Base-by-base conservation (phyloP, 768 basidiomycete genomes). In the Neoboletus subvelutipes region DNA sequence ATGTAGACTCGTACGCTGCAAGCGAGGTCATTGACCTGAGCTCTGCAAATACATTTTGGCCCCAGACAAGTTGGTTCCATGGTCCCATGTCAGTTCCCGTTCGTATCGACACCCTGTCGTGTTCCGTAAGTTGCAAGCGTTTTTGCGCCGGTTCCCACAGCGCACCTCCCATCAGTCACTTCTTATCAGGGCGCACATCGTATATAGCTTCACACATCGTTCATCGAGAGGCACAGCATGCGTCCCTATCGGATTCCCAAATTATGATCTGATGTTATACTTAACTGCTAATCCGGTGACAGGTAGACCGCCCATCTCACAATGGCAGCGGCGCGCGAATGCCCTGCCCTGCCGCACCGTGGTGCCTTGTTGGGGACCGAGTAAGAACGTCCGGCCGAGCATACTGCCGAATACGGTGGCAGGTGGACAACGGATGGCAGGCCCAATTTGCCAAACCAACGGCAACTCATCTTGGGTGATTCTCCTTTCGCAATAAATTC, bases 111-210 rank as follows among this genome's bases (percentile, higher is more conserved):
- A 24, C 34, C 46, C 39, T 50, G 56, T 45, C 49, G 46, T 36
- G 45, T 61, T 59, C 45, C 62, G 57, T 59, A 58, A 56, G 36
- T n/a, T 45, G 36, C 43, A 31, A 59, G 59, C 37, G 43, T 56
- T 58, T 36, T 40, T 57, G 53, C 29, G 45, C 47, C 55, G 26
- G 55, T 66, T 73, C 70, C 67, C 70, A 73, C 66, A 71, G 58
- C 41, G 52, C 54, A 57, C 72, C 68, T 75, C 69, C 74, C 78
- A 82, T 79, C 79, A 81, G 73, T 79, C 78, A 78, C 76, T 63
- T 72, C 73, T 78, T 79, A 80, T 80, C 80, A 64, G 68, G 69
- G 61, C 63, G 64, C 58, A 67, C 72, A 72, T 73, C 73, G 67
- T 64, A 67, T 69, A 73, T 71, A 73, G 67, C 61, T 69, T 71